phyloP scores from a whole-genome alignment of 352 stramenopile species.

The Peronosclerospora sorghi region DNA sequence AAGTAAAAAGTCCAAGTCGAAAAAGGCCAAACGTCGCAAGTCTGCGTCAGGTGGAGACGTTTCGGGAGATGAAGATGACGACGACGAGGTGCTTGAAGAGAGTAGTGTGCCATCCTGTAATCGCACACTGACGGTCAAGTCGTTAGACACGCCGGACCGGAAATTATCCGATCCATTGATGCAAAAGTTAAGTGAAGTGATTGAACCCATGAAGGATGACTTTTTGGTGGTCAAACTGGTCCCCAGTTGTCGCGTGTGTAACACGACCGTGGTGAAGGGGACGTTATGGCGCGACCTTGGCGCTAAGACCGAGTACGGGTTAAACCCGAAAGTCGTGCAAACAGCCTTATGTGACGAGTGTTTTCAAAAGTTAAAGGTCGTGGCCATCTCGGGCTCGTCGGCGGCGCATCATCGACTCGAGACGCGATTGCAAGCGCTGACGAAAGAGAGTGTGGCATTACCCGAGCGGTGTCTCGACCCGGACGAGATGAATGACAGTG shows the following conservation, averaged over 20 bases:
- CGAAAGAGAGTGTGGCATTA: slow-evolving; percentile 42
- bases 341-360: slow-evolving; percentile 68
- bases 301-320: slow-evolving; percentile 46
- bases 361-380: slow-evolving; percentile 59
- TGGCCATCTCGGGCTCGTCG: slow-evolving; percentile 16
- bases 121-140: slow-evolving; percentile 31
- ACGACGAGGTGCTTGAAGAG: slow-evolving; percentile 31
- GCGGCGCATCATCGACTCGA: slow-evolving; percentile 34
- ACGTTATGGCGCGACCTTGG: slow-evolving; percentile 50
- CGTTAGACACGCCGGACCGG: slow-evolving; percentile 49
- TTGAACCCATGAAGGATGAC: slow-evolving; percentile 86
- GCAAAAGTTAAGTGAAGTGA: slow-evolving; percentile 78
- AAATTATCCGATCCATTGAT: slow-evolving; percentile 72
- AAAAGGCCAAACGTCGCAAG: slow-evolving; percentile 70
- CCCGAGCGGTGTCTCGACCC: slow-evolving; percentile 69
- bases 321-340: slow-evolving; percentile 60
- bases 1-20: slow-evolving; percentile 66
- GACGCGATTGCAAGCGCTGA: slow-evolving; percentile 37
- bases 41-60: slow-evolving; percentile 22
- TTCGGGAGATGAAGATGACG: slow-evolving; percentile 36
- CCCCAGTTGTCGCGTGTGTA: slow-evolving; percentile 75
- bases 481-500: slow-evolving; percentile 78
- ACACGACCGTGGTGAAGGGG: slow-evolving; percentile 60
- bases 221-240: slow-evolving; percentile 83
- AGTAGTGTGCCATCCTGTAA: slow-evolving; percentile 5